Percentiles rank a stretch among this genome's conserved stretches.
These are phyloP conservation scores for Pseudogymnoascus verrucosus DNA, from an alignment of 2,329 filamentous ascomycete species.

Conservation along the genomic window DNA sequence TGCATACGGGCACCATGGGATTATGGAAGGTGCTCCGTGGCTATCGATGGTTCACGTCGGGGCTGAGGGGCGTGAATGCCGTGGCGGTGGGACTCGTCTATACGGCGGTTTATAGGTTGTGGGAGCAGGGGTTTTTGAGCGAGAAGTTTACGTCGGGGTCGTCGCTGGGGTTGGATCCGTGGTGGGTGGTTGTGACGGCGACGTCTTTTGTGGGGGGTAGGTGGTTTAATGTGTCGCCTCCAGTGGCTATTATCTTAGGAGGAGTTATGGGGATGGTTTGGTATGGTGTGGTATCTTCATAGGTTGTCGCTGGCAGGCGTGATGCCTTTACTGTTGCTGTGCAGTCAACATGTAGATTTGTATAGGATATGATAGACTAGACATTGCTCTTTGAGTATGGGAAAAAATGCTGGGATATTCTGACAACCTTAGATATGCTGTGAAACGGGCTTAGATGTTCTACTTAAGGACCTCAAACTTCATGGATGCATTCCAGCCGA, in stretches of 20 bases:
- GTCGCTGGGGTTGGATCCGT: constrained; percentile 50
- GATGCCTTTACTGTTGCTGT: not conserved
- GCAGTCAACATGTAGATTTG: not conserved
- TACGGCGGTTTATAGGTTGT: constrained; percentile 55
- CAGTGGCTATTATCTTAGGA: constrained; percentile 38
- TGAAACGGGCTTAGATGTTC: not conserved
- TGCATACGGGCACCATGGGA: constrained; percentile 44
- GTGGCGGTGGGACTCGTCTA: constrained; percentile 54
- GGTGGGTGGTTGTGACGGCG: constrained; percentile 55
- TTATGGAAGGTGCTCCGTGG: constrained; percentile 45
- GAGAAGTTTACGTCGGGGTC: constrained; percentile 39
- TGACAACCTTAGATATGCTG: not conserved
- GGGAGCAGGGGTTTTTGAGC: constrained; percentile 53
- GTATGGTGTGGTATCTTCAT: constrained; percentile 34
- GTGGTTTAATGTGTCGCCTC: constrained; percentile 39
- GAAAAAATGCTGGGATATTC: not conserved
- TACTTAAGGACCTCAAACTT: too few relatives aligned
- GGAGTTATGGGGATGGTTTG: constrained; percentile 39
- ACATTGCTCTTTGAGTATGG: not conserved
- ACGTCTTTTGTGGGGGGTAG: constrained; percentile 37
- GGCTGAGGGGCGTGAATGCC: constrained; percentile 50
- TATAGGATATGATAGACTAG: not conserved
- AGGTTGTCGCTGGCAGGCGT: not conserved
- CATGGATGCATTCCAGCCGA: too few relatives aligned
- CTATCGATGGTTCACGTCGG: constrained; percentile 38